These are phyloP conservation scores for Phalaenopsis aphrodite DNA, from an alignment of 106 monocot species.

Conservation along the genomic window DNA sequence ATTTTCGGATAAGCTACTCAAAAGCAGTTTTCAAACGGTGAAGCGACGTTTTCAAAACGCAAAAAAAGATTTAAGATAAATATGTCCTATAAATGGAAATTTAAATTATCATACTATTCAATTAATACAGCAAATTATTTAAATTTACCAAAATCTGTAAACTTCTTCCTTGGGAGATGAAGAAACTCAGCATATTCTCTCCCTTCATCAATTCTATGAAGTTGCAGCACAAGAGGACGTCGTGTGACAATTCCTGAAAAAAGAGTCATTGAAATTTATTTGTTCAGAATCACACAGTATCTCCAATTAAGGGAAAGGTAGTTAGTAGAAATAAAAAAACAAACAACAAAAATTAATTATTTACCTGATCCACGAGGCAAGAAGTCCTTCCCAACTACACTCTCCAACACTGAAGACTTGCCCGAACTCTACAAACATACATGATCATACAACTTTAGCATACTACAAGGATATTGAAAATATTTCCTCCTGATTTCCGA, in stretches of 20 bases:
- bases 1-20: too few species aligned
- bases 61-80: background rate
- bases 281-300: background rate
- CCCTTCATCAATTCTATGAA: slow-evolving; percentile 52
- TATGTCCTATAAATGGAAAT: background rate
- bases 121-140: background rate
- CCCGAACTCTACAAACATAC: slow-evolving; percentile 34
- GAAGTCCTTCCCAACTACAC: slow-evolving; percentile 48
- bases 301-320: background rate
- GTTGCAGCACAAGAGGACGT: slow-evolving; percentile 62
- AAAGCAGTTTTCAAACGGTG: too few species aligned
- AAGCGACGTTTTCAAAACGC: too few species aligned
- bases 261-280: background rate
- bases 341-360: background rate
- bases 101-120: background rate
- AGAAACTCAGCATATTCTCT: slow-evolving; percentile 63
- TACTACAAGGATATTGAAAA: background rate
- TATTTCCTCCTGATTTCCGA: background rate
- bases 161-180: slow-evolving; percentile 55
- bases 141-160: slow-evolving; percentile 61
- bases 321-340: background rate
- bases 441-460: background rate
- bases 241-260: slow-evolving; percentile 56
- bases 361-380: slow-evolving; percentile 48
- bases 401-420: slow-evolving; percentile 49